Evolutionary conservation across 805 yeast genomes (phyloP).

Genomic region (Henningerozyma blattae): DNA sequence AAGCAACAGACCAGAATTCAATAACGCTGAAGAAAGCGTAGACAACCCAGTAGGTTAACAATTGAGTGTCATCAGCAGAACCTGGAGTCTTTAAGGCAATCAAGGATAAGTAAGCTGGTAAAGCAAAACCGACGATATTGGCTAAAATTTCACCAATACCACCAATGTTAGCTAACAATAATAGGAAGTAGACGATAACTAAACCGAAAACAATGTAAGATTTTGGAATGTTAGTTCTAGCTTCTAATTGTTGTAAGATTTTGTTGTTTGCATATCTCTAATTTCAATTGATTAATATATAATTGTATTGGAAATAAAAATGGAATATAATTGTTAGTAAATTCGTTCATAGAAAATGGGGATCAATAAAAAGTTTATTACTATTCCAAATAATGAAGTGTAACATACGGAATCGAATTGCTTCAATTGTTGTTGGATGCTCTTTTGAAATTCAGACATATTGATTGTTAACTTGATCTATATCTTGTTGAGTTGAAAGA

Average conservation of each 20-base stretch:
- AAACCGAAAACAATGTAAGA: conserved; percentile 69
- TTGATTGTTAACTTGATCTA: no score
- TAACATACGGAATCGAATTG: conserved; percentile 35
- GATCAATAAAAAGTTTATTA: neutral
- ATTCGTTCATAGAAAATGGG: no score
- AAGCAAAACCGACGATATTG: conserved; percentile 79
- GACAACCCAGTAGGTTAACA: conserved; percentile 97
- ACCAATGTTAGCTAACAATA: conserved; percentile 82
- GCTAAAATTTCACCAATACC: conserved; percentile 92
- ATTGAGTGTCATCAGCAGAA: conserved; percentile 69
- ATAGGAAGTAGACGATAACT: conserved; percentile 52
- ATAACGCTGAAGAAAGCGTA: conserved; percentile 81
- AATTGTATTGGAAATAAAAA: neutral
- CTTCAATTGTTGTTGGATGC: conserved; percentile 35
- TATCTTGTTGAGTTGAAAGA: no score
- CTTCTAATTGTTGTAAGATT: conserved; percentile 30
- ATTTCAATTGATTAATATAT: neutral
- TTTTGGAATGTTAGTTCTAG: conserved; percentile 52
- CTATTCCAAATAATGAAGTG: neutral
- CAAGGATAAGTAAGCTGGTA: conserved; percentile 85
- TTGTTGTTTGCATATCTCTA: conserved; percentile 23
- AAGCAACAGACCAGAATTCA: conserved; percentile 93
- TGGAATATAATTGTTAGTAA: conserved; percentile 2
- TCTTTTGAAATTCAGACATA: conserved; percentile 35
- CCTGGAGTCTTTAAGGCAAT: conserved; percentile 65